These are phyloP conservation scores for Ascochyta viciae-villosae DNA, from an alignment of 2,329 filamentous ascomycete species.

Conservation along the genomic window DNA sequence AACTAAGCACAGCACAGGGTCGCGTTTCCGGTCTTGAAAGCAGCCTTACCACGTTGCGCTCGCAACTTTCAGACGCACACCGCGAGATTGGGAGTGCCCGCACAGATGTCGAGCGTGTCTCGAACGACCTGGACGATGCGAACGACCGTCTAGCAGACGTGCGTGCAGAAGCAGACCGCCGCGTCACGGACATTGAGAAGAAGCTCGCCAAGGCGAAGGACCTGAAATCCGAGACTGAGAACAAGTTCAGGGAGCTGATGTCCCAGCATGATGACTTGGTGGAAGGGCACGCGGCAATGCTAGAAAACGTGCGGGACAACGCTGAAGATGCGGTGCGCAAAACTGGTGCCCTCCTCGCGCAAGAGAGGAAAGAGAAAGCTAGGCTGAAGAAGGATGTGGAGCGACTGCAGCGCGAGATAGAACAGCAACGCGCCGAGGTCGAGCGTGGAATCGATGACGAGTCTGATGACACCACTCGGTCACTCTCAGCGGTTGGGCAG, in stretches of 20 bases:
- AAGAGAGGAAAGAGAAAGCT: conserved; percentile 44
- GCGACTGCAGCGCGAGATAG: conserved; percentile 28
- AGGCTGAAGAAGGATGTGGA: conserved; percentile 38
- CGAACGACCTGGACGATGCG: conserved; percentile 34
- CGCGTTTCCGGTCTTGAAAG: conserved; percentile 41
- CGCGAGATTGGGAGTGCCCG: conserved; percentile 33
- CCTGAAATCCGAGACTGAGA: conserved; percentile 33
- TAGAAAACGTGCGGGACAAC: conserved; percentile 42
- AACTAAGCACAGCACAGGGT: conserved; percentile 34
- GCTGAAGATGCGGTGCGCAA: conserved; percentile 48
- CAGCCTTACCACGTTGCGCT: conserved; percentile 36
- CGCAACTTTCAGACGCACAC: conserved; percentile 43
- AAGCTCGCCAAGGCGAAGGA: conserved; percentile 41
- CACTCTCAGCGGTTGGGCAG: background rate
- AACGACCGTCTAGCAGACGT: conserved; percentile 36
- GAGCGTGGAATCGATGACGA: conserved; percentile 10
- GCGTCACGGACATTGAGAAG: conserved; percentile 38
- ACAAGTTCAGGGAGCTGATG: conserved; percentile 34
- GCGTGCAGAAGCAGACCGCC: conserved; percentile 36
- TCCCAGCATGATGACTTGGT: conserved; percentile 35
- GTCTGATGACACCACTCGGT: conserved; percentile 17
- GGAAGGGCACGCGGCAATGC: conserved; percentile 35
- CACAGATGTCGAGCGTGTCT: conserved; percentile 35
- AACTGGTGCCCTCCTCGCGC: conserved; percentile 39
- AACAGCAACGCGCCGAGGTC: conserved; percentile 26